Conservation (phyloP, 2,329 filamentous ascomycete genomes). For the Nemania sp. region DNA sequence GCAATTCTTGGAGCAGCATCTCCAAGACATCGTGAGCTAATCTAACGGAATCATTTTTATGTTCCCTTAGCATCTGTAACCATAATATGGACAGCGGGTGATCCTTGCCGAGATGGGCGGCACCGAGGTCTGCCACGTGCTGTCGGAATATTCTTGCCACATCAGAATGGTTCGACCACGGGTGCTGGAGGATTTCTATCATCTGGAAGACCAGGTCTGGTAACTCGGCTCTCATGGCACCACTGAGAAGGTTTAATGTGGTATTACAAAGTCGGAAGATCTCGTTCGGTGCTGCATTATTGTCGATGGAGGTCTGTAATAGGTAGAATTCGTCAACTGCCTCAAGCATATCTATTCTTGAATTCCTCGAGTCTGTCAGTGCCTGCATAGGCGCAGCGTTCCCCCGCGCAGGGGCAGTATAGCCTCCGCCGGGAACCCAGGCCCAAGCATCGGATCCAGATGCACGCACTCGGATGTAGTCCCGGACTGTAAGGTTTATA, state of each 20-base stretch:
- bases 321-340: slow-evolving; percentile 42
- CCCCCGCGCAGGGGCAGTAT: slow-evolving; percentile 11
- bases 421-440: slow-evolving; percentile 33
- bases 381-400: slow-evolving; percentile 7
- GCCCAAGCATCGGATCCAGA: slow-evolving; percentile 38
- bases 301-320: slow-evolving; percentile 41
- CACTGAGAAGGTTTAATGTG: slow-evolving; percentile 39
- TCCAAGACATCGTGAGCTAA: slow-evolving; percentile 35
- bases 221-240: slow-evolving; percentile 38
- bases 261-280: slow-evolving; percentile 41
- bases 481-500: slow-evolving; percentile 29
- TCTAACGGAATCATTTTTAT: slow-evolving; percentile 21
- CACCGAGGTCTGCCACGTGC: slow-evolving; percentile 42
- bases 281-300: slow-evolving; percentile 28
- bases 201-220: slow-evolving; percentile 44
- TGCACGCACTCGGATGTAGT: slow-evolving; percentile 39
- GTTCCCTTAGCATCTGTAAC: slow-evolving; percentile 34
- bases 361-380: slow-evolving; percentile 21
- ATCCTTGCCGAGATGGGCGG: slow-evolving; percentile 38
- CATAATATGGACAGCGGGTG: slow-evolving; percentile 43
- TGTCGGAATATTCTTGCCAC: slow-evolving; percentile 41
- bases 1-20: slow-evolving; percentile 39
- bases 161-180: slow-evolving; percentile 40
- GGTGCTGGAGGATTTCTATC: slow-evolving; percentile 41
- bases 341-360: slow-evolving; percentile 37